Evolutionary conservation across 495 filamentous ascomycete genomes (phyloP).

Genomic region (Pseudoneurospora amorphoporcata): DNA sequence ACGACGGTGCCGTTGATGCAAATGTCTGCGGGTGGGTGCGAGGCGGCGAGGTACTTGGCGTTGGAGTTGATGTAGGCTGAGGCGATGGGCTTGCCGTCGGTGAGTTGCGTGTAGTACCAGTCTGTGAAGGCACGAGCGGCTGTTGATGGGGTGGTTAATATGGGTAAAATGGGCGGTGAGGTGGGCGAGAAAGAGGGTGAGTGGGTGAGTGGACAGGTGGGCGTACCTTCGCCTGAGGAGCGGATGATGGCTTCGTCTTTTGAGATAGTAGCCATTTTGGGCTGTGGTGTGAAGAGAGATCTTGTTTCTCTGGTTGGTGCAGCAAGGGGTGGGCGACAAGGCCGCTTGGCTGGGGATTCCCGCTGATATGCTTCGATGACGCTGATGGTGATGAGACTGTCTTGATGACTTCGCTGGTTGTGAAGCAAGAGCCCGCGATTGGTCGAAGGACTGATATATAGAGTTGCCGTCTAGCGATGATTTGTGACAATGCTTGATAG

Average conservation of each 20-base stretch:
- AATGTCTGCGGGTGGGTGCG: slow-evolving; percentile 31
- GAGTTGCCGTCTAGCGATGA: background rate
- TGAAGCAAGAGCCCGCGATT: background rate
- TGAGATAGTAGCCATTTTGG: slow-evolving; percentile 2
- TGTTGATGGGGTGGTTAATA: slow-evolving; percentile 6
- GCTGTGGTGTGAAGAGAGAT: background rate
- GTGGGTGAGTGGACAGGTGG: background rate
- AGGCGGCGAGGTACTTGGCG: slow-evolving; percentile 19
- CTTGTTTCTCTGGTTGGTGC: background rate
- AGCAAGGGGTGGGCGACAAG: background rate
- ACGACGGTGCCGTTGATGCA: slow-evolving; percentile 33
- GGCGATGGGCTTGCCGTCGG: slow-evolving; percentile 21
- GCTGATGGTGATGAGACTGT: background rate
- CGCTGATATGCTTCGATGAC: background rate
- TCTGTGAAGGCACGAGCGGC: slow-evolving; percentile 32
- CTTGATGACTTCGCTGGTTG: background rate
- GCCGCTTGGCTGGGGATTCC: background rate
- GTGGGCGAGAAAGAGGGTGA: slow-evolving; percentile 2
- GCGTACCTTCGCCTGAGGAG: slow-evolving; percentile 22
- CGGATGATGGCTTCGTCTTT: slow-evolving; percentile 13
- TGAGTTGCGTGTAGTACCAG: slow-evolving; percentile 31
- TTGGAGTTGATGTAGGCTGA: slow-evolving; percentile 29
- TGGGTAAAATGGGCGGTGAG: background rate
- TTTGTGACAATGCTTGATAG: background rate
- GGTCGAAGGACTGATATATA: background rate